Percentiles rank a stretch among this genome's conserved stretches.
phyloP scores from a whole-genome alignment of 371 early-diverging fungal genomes.

The Capniomyces stellatus region DNA sequence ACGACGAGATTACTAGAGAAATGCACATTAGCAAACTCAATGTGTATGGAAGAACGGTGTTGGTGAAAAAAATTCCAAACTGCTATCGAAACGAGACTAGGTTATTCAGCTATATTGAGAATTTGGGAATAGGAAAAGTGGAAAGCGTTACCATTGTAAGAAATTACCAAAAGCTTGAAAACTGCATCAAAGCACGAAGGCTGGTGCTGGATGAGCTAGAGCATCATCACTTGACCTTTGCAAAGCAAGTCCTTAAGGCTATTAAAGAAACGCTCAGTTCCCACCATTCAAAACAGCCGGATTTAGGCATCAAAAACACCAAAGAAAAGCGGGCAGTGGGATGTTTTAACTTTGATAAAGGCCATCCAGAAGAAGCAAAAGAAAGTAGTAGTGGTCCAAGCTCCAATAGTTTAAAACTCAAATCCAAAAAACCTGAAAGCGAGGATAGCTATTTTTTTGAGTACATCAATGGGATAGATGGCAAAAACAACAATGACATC shows the following conservation, averaged over 20 bases:
- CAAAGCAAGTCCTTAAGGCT: neutral
- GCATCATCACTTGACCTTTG: neutral
- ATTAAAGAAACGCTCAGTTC: too few relatives aligned
- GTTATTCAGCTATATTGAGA: conserved; percentile 1
- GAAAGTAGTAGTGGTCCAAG: too few relatives aligned
- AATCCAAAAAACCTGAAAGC: too few relatives aligned
- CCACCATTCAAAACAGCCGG: too few relatives aligned
- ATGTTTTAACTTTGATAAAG: neutral
- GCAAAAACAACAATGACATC: neutral
- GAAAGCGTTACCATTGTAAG: conserved; percentile 2
- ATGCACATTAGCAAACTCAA: neutral
- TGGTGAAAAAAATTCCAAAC: conserved; percentile 1
- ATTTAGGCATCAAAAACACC: too few relatives aligned
- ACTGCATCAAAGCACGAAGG: neutral
- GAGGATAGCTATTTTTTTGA: too few relatives aligned
- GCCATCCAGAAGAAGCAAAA: too few relatives aligned
- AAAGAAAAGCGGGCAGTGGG: neutral
- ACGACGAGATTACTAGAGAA: too few relatives aligned
- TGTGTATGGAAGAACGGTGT: conserved; percentile 1
- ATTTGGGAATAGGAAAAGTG: conserved; percentile 1
- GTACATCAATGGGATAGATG: neutral
- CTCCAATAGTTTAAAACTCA: too few relatives aligned
- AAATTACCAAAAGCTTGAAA: conserved; percentile 1
- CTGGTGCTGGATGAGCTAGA: neutral
- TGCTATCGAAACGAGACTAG: neutral